Evolutionary conservation across 2,329 filamentous ascomycete species (phyloP), one percentile per base, ranked within the genome.

Genomic region (Apiospora kogelbergensis): DNA sequence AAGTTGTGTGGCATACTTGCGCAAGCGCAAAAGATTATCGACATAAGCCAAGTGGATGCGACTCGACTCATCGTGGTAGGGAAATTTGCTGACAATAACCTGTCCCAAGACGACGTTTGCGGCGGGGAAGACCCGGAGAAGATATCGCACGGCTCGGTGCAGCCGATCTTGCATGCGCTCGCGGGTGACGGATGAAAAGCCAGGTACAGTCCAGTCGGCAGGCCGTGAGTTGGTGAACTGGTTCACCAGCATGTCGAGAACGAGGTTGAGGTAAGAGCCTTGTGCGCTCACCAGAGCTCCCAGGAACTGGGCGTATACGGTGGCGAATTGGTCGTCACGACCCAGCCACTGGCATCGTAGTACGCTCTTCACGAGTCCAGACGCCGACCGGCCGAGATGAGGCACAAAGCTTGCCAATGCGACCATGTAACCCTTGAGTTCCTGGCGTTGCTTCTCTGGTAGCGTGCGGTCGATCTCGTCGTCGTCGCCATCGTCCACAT

Each of bases 41-140:
- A 97, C 91, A 76, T 97, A 99, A n/a, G 91, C 89, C 73, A 95
- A 88, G 78, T 97, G 94, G n/a, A 89, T 86, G 72, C 90, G 90
- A 71, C 91, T 91, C 4, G 91, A 89, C 67, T 97, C 93, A 71
- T 91, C 91, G 65, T 92, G 86, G 70, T 90, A 93, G 0, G 94
- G 94, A 70, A 97, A 97, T 53, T 90, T 90, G 65, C 84, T 80
- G 65, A 87, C 81, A 46, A 97, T 80, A 65, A 94, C 83, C 42
- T 88, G 86, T 45, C 91, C 88, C 40, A 98, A 83, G 2, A 91
- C 86, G 44, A 89, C 85, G 71, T 90, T 90, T 5, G 93, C 92
- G 41, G 94, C 92, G 3, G 96, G 95, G 68, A 97, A 92, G 69
- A 97, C 89, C 74, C 90, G 88, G 63, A 97, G 84, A 15, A 99